Conservation (phyloP, 2,329 filamentous ascomycete genomes). For the Fusarium drepaniforme region DNA sequence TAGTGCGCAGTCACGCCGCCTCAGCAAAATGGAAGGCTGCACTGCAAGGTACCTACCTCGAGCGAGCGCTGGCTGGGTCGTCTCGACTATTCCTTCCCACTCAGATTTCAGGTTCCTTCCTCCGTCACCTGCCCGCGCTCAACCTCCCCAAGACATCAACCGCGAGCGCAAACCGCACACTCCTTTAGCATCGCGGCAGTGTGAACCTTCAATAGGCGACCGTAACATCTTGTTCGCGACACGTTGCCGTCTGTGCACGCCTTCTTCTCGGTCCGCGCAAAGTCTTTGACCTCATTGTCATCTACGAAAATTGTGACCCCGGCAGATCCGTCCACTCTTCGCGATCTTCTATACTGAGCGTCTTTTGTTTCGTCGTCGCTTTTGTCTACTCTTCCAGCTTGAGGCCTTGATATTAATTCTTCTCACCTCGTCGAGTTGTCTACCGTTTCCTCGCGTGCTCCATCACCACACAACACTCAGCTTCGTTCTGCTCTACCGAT, state of each 20-base stretch:
- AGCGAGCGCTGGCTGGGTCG: slow-evolving; percentile 31
- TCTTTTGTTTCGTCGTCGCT: slow-evolving; percentile 13
- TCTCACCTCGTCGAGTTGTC: not conserved
- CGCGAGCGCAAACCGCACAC: slow-evolving; percentile 24
- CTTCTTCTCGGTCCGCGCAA: slow-evolving; percentile 31
- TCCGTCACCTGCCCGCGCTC: slow-evolving; percentile 29
- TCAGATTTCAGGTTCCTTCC: slow-evolving; percentile 30
- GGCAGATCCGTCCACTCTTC: slow-evolving; percentile 18
- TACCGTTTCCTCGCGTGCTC: slow-evolving; percentile 3
- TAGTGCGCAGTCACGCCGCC: slow-evolving; percentile 40
- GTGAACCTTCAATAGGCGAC: slow-evolving; percentile 28
- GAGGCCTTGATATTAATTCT: not conserved
- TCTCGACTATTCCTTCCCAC: slow-evolving; percentile 38
- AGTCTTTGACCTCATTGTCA: slow-evolving; percentile 20
- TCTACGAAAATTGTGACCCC: slow-evolving; percentile 39
- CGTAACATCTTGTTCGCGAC: slow-evolving; percentile 24
- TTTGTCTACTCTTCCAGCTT: not conserved
- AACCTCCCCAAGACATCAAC: slow-evolving; percentile 30
- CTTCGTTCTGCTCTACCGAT: slow-evolving; percentile 21
- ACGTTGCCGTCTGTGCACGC: slow-evolving; percentile 28
- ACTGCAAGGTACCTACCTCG: slow-evolving; percentile 34
- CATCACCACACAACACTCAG: slow-evolving; percentile 20
- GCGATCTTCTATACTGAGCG: slow-evolving; percentile 13
- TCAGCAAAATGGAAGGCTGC: slow-evolving; percentile 25
- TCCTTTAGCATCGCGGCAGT: slow-evolving; percentile 23